Conservation (phyloP, 805 yeast species). For the Schwanniomyces occidentalis region DNA sequence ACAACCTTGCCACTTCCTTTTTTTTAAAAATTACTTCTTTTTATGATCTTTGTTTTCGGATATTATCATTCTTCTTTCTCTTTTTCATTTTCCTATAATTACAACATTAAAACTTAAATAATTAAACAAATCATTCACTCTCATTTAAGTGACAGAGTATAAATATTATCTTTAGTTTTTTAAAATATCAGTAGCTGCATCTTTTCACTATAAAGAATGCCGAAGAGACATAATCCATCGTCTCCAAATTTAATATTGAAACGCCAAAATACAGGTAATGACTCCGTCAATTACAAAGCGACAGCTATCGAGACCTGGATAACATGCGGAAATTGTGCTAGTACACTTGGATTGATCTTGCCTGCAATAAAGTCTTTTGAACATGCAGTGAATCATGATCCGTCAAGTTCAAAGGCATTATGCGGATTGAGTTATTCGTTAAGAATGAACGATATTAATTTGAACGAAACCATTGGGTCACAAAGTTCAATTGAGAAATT, state of each 20-base stretch:
- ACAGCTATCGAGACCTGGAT: constrained; percentile 46
- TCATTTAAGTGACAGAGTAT: too few species aligned
- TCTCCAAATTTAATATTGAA: constrained; percentile 6
- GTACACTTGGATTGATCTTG: constrained; percentile 35
- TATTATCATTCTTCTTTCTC: too few species aligned
- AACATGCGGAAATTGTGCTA: constrained; percentile 48
- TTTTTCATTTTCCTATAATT: too few species aligned
- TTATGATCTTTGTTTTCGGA: too few species aligned
- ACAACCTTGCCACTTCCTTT: too few species aligned
- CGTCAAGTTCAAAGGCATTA: constrained; percentile 40
- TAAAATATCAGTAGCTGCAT: too few species aligned
- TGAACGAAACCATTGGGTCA: constrained; percentile 40
- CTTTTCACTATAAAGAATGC: constrained; percentile 4
- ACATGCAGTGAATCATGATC: constrained; percentile 42
- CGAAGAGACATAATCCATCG: constrained; percentile 7
- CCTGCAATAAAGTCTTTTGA: constrained; percentile 47
- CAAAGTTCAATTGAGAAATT: constrained; percentile 42
- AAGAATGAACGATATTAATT: constrained; percentile 36
- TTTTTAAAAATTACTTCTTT: too few species aligned
- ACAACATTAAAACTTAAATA: too few species aligned
- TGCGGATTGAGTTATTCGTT: constrained; percentile 44
- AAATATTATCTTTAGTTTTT: too few species aligned
- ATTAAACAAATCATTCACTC: too few species aligned
- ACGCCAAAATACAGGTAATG: constrained; percentile 6
- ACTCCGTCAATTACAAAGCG: constrained; percentile 14